Conservation (phyloP, 176 grass and related monocot species). For the Panicum miliaceum region DNA sequence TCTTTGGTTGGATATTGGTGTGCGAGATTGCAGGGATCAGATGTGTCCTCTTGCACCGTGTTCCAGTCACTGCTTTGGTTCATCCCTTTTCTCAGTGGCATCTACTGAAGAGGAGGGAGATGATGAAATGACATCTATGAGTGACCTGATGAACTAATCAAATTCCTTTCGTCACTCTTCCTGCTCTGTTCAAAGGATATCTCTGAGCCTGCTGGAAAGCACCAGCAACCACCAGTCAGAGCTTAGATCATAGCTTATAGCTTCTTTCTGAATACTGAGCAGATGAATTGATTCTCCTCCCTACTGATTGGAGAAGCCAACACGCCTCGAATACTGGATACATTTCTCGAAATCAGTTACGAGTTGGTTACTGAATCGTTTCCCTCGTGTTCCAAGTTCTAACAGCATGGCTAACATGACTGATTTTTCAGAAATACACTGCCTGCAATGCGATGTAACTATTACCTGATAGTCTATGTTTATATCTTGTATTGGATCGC, state of each 20-base stretch:
- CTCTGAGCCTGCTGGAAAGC: neutral
- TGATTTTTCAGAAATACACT: neutral
- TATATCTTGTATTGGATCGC: neutral
- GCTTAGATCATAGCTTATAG: neutral
- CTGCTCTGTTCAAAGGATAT: neutral
- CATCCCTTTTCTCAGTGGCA: neutral
- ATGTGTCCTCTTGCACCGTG: neutral
- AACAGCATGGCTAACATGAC: neutral
- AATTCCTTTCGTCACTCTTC: neutral
- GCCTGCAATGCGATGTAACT: neutral
- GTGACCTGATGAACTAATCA: neutral
- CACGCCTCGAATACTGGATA: neutral
- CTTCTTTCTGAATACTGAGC: neutral
- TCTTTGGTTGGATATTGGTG: neutral
- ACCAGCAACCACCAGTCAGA: neutral
- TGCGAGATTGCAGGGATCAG: neutral
- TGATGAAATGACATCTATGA: neutral
- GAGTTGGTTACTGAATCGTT: neutral
- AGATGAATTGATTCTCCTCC: neutral
- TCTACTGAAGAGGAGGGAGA: neutral
- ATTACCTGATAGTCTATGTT: neutral
- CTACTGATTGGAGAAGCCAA: too few species aligned
- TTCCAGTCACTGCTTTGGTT: neutral
- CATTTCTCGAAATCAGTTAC: neutral
- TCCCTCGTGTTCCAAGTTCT: neutral